Evolutionary conservation across 2,329 filamentous ascomycete species (phyloP).

Genomic region (Keithomyces neogunnii): DNA sequence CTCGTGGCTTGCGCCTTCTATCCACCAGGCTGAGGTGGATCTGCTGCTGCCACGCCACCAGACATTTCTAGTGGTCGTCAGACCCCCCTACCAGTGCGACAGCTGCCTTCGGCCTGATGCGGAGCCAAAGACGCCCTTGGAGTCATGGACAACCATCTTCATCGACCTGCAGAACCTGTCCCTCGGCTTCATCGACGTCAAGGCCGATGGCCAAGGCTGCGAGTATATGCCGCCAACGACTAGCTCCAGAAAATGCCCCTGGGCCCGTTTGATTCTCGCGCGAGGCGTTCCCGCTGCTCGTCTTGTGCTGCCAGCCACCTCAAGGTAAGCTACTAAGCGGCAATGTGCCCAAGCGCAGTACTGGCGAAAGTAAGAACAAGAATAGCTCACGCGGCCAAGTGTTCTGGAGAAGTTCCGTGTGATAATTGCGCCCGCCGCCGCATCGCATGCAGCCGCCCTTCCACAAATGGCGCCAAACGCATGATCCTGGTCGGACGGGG

Average conservation of each 20-base stretch:
- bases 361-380: background rate
- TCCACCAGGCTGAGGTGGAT: no score
- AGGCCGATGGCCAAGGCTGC: background rate
- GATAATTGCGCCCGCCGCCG: slow-evolving; percentile 18
- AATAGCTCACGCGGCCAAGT: slow-evolving; percentile 13
- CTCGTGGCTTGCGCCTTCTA: no score
- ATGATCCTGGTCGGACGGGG: slow-evolving; percentile 16
- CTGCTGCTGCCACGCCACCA: no score
- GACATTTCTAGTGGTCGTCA: no score
- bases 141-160: no score
- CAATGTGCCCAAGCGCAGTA: background rate
- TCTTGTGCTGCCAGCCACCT: slow-evolving; percentile 23
- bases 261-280: slow-evolving; percentile 21
- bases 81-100: no score
- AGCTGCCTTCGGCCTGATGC: no score
- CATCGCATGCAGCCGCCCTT: slow-evolving; percentile 14
- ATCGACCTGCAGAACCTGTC: no score
- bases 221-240: background rate
- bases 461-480: background rate
- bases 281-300: slow-evolving; percentile 21
- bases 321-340: slow-evolving; percentile 16
- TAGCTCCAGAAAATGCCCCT: background rate
- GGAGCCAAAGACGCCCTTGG: no score
- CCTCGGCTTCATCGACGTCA: background rate
- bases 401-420: slow-evolving; percentile 24